phyloP scores from a whole-genome alignment of 768 basidiomycete genomes.

The Tulasnella sp. region DNA sequence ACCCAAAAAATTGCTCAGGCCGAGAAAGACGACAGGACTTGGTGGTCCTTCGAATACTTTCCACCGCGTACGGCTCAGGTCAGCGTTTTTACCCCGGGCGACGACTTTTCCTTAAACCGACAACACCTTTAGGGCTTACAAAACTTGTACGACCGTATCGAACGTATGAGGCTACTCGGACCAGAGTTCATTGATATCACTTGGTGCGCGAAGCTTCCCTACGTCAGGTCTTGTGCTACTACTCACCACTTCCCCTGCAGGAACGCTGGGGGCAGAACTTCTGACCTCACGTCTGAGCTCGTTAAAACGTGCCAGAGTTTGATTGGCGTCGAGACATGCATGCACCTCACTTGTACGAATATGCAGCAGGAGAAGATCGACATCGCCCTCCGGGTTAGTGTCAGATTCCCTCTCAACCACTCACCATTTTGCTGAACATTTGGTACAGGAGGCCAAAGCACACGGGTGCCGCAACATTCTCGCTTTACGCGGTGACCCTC shows the following conservation, averaged over 20 bases:
- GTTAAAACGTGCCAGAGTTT: conserved; percentile 87
- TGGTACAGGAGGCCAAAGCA: conserved; percentile 65
- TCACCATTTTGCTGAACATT: background rate
- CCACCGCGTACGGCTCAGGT: conserved; percentile 93
- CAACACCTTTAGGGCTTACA: conserved; percentile 54
- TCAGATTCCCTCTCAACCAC: background rate
- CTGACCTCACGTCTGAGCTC: conserved; percentile 85
- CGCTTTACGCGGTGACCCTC: conserved; percentile 87
- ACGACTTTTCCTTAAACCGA: background rate
- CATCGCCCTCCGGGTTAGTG: conserved; percentile 67
- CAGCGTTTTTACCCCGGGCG: conserved; percentile 11
- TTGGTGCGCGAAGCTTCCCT: conserved; percentile 38
- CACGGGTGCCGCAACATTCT: conserved; percentile 87
- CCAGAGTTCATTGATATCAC: conserved; percentile 99
- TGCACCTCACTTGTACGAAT: conserved; percentile 98
- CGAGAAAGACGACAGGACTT: conserved; percentile 69
- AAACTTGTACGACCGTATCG: conserved; percentile 96
- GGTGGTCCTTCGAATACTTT: conserved; percentile 99
- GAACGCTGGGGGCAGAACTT: conserved; percentile 95
- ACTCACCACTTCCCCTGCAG: conserved; percentile 31
- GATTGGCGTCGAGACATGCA: conserved; percentile 92
- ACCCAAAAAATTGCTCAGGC: conserved; percentile 86
- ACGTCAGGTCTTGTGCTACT: background rate
- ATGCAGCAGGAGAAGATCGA: conserved; percentile 97
- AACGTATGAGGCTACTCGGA: conserved; percentile 88